These are phyloP conservation scores for Auricularia sp. DNA, from an alignment of 768 basidiomycete species.

Conservation along the genomic window DNA sequence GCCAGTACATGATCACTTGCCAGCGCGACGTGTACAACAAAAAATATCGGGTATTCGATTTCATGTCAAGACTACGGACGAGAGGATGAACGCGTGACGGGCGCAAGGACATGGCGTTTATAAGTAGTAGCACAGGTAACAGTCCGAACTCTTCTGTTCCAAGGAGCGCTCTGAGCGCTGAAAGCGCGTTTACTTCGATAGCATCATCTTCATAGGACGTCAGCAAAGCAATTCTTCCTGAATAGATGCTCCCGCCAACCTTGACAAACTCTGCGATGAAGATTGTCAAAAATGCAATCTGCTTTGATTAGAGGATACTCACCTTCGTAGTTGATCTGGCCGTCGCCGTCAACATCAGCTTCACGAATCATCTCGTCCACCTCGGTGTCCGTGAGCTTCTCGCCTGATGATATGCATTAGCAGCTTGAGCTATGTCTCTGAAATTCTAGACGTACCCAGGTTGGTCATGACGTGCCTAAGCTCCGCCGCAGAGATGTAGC, in stretches of 20 bases:
- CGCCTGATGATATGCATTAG: slow-evolving; percentile 38
- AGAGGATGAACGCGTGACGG: neutral
- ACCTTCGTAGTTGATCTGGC: slow-evolving; percentile 87
- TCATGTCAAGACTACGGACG: neutral
- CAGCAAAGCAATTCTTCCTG: slow-evolving; percentile 5
- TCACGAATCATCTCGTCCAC: slow-evolving; percentile 97
- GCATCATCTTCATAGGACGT: slow-evolving; percentile 50
- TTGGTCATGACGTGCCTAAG: slow-evolving; percentile 87
- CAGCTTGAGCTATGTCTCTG: neutral
- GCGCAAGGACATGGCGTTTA: neutral
- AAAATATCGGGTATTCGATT: neutral
- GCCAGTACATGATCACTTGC: too few relatives aligned
- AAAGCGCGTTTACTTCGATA: slow-evolving; percentile 42
- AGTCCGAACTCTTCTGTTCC: neutral
- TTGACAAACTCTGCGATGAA: slow-evolving; percentile 59
- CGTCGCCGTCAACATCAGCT: slow-evolving; percentile 89
- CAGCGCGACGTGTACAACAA: neutral
- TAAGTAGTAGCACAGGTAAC: neutral
- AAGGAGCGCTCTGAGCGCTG: neutral
- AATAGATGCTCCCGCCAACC: slow-evolving; percentile 27
- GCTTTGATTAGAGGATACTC: slow-evolving; percentile 4
- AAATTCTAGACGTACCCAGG: slow-evolving; percentile 46
- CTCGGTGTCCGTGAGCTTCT: slow-evolving; percentile 78
- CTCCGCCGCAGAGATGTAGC: slow-evolving; percentile 79
- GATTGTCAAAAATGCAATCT: slow-evolving; percentile 2